Base-by-base conservation (phyloP, 495 filamentous ascomycete species). In the Bombardia bombarda region DNA sequence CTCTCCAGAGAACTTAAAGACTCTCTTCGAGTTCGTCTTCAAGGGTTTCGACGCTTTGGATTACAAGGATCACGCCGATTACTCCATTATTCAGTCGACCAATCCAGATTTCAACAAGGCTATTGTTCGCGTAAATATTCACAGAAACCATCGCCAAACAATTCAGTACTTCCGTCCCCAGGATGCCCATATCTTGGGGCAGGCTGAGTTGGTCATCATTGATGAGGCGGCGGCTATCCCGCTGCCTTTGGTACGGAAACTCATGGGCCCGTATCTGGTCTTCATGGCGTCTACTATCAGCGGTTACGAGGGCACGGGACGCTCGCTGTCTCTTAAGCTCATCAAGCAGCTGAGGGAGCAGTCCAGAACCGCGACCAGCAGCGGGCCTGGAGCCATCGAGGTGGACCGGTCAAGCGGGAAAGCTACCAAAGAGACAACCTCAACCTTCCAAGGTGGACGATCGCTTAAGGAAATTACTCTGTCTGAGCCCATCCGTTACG, bases 251-350 rank as follows among this genome's bases (percentile, higher is more conserved):
- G 92, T 97, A 10, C 76, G 82, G 48, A 96, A 95, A 59, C 73
- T 99, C 23, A 86, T 99, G 78, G 92, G 93, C 0, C 92, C 90
- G n/a, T 99, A 97, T 62, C 70, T 97, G 18, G 88, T 97, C 3
- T 99, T 99, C 68, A 99, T 99, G 93, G 88, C 93, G 3, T 97
- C 92, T 1, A 99, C 93, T 12, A 95, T 99, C 66, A 97, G 95
- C 55, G 93, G 93, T 40, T 99, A 99, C 57, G 93, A 99, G 67
- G 93, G 93, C 49, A 99, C 93, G 3, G 93, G 93, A 23, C 77
- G 93, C 30, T 96, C 90, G 1, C 73, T 99, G 2, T 97, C 93
- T 3, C 65, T 99, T 32, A 99, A 99, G 65, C 73, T 99, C 46
- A 97, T 99, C 47, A 90, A 96, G 53, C 93, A 99, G 63, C 79